Base-by-base conservation (phyloP, 169 alveolate genomes). In the Eimeria necatrix region DNA sequence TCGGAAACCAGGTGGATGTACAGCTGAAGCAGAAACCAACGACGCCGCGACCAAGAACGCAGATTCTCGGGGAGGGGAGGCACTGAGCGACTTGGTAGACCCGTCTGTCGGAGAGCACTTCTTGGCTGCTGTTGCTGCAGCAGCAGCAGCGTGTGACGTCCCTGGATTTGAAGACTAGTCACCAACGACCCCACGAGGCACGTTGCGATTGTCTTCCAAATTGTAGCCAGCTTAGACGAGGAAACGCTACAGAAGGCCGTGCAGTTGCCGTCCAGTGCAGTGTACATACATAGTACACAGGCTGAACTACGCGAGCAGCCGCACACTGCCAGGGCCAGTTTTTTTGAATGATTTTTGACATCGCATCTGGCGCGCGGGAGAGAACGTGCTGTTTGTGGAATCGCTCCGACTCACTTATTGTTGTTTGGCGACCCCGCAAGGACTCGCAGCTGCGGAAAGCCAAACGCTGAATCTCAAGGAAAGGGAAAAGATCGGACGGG, bases 21-120 rank as follows among this genome's bases (percentile, higher is more conserved):
- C 78, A 8, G n/a, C 14, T 18, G 78, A n/a, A 14, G 78, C 41
- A n/a, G 78, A n/a, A 14, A n/a, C 46, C 32, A n/a, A 7, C 12
- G 78, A n/a, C 41, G 32, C 78, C n/a, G 78, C 78, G 41, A 24
- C 14, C 14, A n/a, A 68, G 78, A 68, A 12, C 9, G 78, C 46
- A n/a, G 46, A 68, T 14, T 14, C 78, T n/a, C 78, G 78, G 78
- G 78, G 32, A 68, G 78, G n/a, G n/a, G 78, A 68, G 9, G 78
- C 12, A n/a, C 12, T 68, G 1, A 68, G n/a, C 12, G 78, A 68
- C 0, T 24, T 68, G 46, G 78, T 24, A 8, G 78, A 68, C 32
- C 78, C 78, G n/a, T 68, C 78, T 24, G 78, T 68, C 32, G 78
- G 78, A 12, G 78, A 68, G 78, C 78, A 68, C 78, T 68, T 68